Percentiles rank a stretch among this genome's conserved stretches.
Evolutionary conservation across 208 protist species (phyloP).

Genomic region (Leishmania turanica): DNA sequence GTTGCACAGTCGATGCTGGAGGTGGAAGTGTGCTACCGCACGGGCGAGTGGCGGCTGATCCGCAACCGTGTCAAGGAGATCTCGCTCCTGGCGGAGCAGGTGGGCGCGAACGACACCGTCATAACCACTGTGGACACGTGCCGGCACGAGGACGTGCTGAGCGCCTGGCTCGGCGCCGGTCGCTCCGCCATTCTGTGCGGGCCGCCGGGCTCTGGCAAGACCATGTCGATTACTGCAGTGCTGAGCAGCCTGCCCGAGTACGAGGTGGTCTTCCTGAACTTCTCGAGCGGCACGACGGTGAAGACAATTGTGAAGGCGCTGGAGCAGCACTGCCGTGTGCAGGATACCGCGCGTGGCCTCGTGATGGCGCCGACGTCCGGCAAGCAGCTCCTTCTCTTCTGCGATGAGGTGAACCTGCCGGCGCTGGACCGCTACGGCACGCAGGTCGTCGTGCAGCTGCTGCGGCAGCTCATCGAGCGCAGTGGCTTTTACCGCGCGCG

Average conservation of each 20-base stretch:
- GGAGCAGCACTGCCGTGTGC: slow-evolving; percentile 97
- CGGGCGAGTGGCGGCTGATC: slow-evolving; percentile 81
- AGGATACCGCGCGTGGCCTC: slow-evolving; percentile 89
- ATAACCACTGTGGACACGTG: slow-evolving; percentile 99
- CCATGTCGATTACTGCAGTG: slow-evolving; percentile 96
- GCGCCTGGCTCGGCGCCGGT: slow-evolving; percentile 95
- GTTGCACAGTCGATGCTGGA: slow-evolving; percentile 69
- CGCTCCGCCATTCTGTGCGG: slow-evolving; percentile 97
- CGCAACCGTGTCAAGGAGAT: slow-evolving; percentile 77
- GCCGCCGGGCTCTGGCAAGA: slow-evolving; percentile 98
- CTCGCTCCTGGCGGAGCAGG: slow-evolving; percentile 91
- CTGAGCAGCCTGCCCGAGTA: slow-evolving; percentile 91
- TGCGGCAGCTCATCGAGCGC: slow-evolving; percentile 98
- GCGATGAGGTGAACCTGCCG: slow-evolving; percentile 99
- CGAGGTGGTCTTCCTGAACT: slow-evolving; percentile 98
- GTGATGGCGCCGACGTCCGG: slow-evolving; percentile 90
- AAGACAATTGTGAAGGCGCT: slow-evolving; percentile 97
- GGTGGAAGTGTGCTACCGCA: slow-evolving; percentile 79
- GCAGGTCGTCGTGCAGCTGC: slow-evolving; percentile 97
- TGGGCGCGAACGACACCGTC: slow-evolving; percentile 94
- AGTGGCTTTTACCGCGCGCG: slow-evolving; percentile 95
- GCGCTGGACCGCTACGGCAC: slow-evolving; percentile 98
- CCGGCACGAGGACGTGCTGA: slow-evolving; percentile 96
- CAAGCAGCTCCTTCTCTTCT: slow-evolving; percentile 98
- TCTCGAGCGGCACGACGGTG: slow-evolving; percentile 97